Evolutionary conservation across 345 rosid genomes (phyloP).

Genomic region (Acer yangbiense): DNA sequence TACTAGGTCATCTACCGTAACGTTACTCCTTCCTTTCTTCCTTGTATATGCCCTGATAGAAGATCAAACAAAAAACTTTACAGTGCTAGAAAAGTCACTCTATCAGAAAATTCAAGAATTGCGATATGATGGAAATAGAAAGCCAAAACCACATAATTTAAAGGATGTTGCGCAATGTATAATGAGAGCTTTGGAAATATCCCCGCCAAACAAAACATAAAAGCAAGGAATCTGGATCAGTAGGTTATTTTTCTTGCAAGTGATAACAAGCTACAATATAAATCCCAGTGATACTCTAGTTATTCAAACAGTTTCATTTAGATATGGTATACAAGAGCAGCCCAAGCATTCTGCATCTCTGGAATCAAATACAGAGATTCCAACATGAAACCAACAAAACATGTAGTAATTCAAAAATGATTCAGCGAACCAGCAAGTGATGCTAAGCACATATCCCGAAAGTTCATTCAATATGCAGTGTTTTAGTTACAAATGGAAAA

Average conservation of each 20-base stretch:
- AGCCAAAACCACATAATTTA: neutral
- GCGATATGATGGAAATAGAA: neutral
- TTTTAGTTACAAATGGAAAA: neutral
- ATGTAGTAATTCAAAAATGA: neutral
- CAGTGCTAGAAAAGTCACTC: neutral
- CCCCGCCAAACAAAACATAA: neutral
- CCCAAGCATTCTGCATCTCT: neutral
- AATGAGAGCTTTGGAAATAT: neutral
- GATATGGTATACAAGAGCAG: neutral
- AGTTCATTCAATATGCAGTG: neutral
- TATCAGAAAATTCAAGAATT: neutral
- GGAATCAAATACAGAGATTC: neutral
- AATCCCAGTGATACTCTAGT: neutral
- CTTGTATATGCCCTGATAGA: slow-evolving; percentile 58
- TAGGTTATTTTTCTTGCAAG: neutral
- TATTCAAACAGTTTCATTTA: neutral
- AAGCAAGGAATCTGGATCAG: neutral
- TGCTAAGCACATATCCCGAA: neutral
- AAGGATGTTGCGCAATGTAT: neutral
- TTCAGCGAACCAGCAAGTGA: neutral
- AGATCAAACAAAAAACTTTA: neutral
- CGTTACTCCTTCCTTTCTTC: slow-evolving; percentile 79
- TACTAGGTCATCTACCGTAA: slow-evolving; percentile 79
- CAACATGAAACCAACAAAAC: neutral
- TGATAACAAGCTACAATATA: neutral